Evolutionary conservation across 108 stramenopile species (phyloP).

Genomic region (Nitzschia palea): DNA sequence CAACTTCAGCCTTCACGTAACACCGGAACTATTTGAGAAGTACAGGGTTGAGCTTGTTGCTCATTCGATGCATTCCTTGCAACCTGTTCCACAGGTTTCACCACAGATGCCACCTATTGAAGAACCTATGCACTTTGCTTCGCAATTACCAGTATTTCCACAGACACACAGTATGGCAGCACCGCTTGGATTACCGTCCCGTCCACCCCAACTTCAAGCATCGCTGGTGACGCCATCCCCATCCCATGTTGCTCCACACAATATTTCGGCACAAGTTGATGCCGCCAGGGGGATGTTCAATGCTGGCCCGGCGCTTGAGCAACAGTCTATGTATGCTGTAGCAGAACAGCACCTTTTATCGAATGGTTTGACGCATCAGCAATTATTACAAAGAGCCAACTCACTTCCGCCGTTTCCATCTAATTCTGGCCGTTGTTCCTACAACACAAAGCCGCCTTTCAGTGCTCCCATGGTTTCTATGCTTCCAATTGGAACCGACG

Average conservation of each 20-base stretch:
- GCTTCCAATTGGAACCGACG: constrained; percentile 14
- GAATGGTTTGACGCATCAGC: constrained; percentile 19
- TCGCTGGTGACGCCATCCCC: constrained; percentile 12
- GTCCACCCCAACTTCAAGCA: neutral
- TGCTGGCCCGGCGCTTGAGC: neutral
- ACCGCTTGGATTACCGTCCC: neutral
- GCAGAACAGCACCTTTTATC: constrained; percentile 8
- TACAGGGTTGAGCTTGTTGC: constrained; percentile 79
- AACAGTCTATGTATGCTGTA: constrained; percentile 8
- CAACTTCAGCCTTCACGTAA: constrained; percentile 93
- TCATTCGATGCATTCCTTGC: constrained; percentile 38
- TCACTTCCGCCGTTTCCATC: constrained; percentile 23
- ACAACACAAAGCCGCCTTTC: constrained; percentile 17
- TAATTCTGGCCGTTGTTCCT: constrained; percentile 1
- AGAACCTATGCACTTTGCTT: neutral
- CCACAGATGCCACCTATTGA: constrained; percentile 17
- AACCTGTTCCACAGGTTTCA: constrained; percentile 5
- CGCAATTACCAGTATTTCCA: neutral
- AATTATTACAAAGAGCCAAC: constrained; percentile 27
- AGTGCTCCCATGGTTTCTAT: constrained; percentile 39
- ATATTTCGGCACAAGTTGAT: neutral
- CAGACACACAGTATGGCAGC: neutral
- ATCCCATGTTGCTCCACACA: neutral
- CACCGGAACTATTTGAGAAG: constrained; percentile 81
- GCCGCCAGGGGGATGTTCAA: neutral